phyloP scores from a whole-genome alignment of 371 early-diverging fungal genomes.

The Nematocida homosporus region DNA sequence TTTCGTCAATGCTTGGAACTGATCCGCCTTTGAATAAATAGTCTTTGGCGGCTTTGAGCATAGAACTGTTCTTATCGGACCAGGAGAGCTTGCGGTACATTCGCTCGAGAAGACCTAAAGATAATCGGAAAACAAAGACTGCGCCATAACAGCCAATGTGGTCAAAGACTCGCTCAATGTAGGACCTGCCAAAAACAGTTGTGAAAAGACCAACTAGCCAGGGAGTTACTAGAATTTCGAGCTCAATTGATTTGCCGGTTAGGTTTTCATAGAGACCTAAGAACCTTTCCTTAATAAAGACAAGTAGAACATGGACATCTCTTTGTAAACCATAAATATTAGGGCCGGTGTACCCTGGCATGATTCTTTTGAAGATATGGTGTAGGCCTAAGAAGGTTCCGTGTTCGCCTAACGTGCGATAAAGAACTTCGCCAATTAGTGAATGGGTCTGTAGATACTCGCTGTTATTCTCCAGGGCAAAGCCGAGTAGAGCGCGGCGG shows the following conservation, averaged over 20 bases:
- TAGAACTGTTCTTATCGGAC: constrained; percentile 34
- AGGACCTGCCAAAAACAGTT: constrained; percentile 18
- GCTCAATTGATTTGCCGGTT: constrained; percentile 25
- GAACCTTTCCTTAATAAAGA: constrained; percentile 19
- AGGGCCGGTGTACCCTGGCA: constrained; percentile 42
- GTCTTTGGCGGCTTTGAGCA: constrained; percentile 36
- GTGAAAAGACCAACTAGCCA: constrained; percentile 47
- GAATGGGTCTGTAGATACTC: constrained; percentile 52
- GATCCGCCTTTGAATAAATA: constrained; percentile 29
- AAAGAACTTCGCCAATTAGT: constrained; percentile 28
- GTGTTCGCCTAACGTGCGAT: constrained; percentile 28
- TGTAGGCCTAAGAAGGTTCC: constrained; percentile 21
- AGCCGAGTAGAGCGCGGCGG: constrained; percentile 24
- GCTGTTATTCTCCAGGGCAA: not conserved
- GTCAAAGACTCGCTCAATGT: constrained; percentile 44
- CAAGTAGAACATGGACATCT: constrained; percentile 29
- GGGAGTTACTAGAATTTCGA: constrained; percentile 41
- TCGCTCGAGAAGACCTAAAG: constrained; percentile 42
- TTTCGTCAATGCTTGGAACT: constrained; percentile 3
- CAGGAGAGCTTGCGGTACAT: constrained; percentile 39
- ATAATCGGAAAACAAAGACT: constrained; percentile 25
- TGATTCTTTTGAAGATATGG: constrained; percentile 38
- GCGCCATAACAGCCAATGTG: constrained; percentile 34
- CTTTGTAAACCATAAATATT: constrained; percentile 43
- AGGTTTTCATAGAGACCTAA: constrained; percentile 44